These are phyloP conservation scores for Coemansia sp. DNA, from an alignment of 192 early-diverging fungal species.

Conservation along the genomic window DNA sequence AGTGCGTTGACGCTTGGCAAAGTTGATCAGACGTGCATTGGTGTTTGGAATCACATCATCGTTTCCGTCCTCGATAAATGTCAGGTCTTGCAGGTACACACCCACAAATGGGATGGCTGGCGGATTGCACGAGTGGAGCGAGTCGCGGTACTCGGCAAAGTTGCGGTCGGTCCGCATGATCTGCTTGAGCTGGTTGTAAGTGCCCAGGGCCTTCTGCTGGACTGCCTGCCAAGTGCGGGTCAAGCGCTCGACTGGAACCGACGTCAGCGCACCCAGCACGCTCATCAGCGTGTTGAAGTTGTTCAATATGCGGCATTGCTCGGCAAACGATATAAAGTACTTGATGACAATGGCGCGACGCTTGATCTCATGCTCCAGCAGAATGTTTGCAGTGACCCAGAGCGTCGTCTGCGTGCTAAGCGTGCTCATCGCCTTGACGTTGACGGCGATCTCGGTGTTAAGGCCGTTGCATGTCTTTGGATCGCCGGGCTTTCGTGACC, in stretches of 20 bases:
- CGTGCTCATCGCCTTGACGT: slow-evolving; percentile 86
- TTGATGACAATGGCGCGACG: slow-evolving; percentile 76
- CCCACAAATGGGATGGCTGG: slow-evolving; percentile 84
- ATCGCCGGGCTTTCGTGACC: slow-evolving; percentile 67
- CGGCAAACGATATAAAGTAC: slow-evolving; percentile 82
- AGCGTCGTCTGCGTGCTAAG: slow-evolving; percentile 81
- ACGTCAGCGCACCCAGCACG: slow-evolving; percentile 86
- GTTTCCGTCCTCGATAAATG: slow-evolving; percentile 90
- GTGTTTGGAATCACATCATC: slow-evolving; percentile 65
- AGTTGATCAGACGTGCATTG: slow-evolving; percentile 76
- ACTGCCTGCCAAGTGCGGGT: slow-evolving; percentile 88
- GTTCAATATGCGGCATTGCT: slow-evolving; percentile 79
- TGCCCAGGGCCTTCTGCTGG: slow-evolving; percentile 58
- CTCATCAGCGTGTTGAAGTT: slow-evolving; percentile 95
- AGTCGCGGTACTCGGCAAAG: slow-evolving; percentile 78
- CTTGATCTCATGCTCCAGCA: slow-evolving; percentile 79
- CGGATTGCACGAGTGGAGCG: slow-evolving; percentile 77
- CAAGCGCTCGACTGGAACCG: slow-evolving; percentile 84
- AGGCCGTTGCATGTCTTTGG: slow-evolving; percentile 58
- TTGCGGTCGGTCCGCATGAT: slow-evolving; percentile 82
- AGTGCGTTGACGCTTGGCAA: slow-evolving; percentile 82
- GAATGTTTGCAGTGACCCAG: slow-evolving; percentile 85
- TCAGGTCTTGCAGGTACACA: slow-evolving; percentile 83
- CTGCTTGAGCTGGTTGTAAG: slow-evolving; percentile 64
- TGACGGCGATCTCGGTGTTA: slow-evolving; percentile 63